Evolutionary conservation across 768 basidiomycete species (phyloP).

Genomic region (Auriscalpium vulgare): DNA sequence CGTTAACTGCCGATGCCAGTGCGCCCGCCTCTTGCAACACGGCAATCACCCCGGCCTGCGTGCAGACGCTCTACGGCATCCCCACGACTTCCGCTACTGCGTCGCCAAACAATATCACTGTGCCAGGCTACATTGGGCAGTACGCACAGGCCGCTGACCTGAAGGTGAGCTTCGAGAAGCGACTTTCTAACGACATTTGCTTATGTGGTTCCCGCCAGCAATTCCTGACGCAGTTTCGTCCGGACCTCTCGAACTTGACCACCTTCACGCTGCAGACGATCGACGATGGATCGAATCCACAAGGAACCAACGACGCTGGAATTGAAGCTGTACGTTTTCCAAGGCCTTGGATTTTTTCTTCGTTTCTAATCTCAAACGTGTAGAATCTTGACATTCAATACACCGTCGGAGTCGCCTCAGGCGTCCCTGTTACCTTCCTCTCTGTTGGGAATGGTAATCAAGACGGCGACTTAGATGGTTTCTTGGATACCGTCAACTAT

Average conservation of each 20-base stretch:
- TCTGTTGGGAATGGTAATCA: conserved; percentile 14
- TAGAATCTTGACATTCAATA: conserved; percentile 20
- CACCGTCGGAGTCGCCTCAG: conserved; percentile 15
- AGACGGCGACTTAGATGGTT: conserved; percentile 10
- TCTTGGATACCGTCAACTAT: conserved; percentile 18
- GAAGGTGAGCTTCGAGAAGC: conserved; percentile 9
- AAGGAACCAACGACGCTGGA: background rate
- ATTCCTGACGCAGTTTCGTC: too few species aligned
- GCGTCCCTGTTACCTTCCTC: conserved; percentile 17
- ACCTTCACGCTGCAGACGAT: conserved; percentile 5
- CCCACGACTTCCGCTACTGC: conserved; percentile 23
- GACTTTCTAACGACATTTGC: too few species aligned
- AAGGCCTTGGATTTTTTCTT: too few species aligned
- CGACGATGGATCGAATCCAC: conserved; percentile 8
- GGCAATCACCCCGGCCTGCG: conserved; percentile 21
- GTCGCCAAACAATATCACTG: conserved; percentile 19
- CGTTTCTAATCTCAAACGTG: background rate
- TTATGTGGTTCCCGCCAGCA: too few species aligned
- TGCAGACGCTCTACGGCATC: conserved; percentile 29
- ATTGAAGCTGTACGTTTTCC: conserved; percentile 1
- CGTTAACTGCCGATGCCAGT: background rate
- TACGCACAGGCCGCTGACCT: conserved; percentile 24
- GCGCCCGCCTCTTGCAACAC: background rate
- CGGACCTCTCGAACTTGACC: conserved; percentile 1
- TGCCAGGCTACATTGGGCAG: conserved; percentile 24